Percentiles rank a stretch among this genome's conserved stretches.
Evolutionary conservation across 139 green algal species (phyloP).

Genomic region (Limnomonas spitsbergensis): DNA sequence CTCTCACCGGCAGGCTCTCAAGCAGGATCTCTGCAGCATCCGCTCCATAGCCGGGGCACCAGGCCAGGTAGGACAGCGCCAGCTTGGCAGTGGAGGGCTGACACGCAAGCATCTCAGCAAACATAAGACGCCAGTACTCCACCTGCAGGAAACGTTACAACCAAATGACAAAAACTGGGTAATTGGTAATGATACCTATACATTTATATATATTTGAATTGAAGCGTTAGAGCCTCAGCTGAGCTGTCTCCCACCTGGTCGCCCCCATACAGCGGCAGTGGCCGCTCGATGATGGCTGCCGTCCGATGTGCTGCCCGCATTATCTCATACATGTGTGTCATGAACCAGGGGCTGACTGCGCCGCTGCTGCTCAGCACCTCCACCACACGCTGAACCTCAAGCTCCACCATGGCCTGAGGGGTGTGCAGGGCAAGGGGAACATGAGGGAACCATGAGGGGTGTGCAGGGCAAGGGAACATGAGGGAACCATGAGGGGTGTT

Average conservation of each 20-base stretch:
- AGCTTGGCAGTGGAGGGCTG: background rate
- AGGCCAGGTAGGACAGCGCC: constrained; percentile 57
- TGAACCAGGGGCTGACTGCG: constrained; percentile 52
- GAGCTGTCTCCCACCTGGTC: constrained; percentile 47
- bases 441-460: too few species aligned
- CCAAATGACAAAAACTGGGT: background rate
- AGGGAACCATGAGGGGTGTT: too few species aligned
- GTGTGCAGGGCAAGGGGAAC: too few species aligned
- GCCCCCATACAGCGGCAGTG: constrained; percentile 42
- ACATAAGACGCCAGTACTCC: constrained; percentile 37
- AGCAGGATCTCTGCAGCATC: constrained; percentile 54
- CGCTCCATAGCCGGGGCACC: constrained; percentile 60
- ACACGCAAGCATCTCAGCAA: constrained; percentile 26
- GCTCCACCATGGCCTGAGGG: constrained; percentile 20
- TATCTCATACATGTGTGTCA: constrained; percentile 61
- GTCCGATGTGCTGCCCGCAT: constrained; percentile 30
- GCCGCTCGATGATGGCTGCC: constrained; percentile 15
- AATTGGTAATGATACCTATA: too few species aligned
- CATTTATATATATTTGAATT: too few species aligned
- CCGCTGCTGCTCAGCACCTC: constrained; percentile 25
- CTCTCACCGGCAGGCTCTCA: constrained; percentile 48
- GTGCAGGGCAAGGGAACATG: too few species aligned
- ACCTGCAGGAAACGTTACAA: constrained; percentile 21
- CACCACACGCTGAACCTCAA: constrained; percentile 32
- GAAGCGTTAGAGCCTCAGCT: too few species aligned